Percentiles rank a stretch among this genome's conserved stretches.
phyloP scores from a whole-genome alignment of 805 yeast species.

The Candida odintsovae region DNA sequence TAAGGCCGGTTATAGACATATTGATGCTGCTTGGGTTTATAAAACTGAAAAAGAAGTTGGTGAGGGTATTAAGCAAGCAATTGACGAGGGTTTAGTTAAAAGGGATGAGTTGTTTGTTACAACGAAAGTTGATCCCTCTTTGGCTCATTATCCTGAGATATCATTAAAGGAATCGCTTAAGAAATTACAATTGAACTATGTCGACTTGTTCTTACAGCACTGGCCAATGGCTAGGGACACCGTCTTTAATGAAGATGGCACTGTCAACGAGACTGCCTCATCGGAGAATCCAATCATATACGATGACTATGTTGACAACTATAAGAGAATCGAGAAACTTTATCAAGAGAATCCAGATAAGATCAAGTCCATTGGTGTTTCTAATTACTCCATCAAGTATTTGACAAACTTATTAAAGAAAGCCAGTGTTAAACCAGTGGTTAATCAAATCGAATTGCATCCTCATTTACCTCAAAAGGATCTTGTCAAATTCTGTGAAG shows the following conservation, averaged over 20 bases:
- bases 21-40: constrained; percentile 63
- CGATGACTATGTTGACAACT: constrained; percentile 4
- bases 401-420: constrained; percentile 38
- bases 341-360: constrained; percentile 39
- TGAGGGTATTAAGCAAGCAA: constrained; percentile 35
- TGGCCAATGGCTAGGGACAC: not conserved
- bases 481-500: constrained; percentile 38
- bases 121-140: constrained; percentile 36
- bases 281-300: constrained; percentile 25
- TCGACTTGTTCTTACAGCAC: constrained; percentile 58
- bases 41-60: constrained; percentile 53
- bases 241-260: constrained; percentile 39
- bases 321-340: constrained; percentile 24
- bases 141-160: constrained; percentile 35
- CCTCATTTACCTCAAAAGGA: constrained; percentile 66
- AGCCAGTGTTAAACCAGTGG: constrained; percentile 46
- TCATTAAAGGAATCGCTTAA: constrained; percentile 38
- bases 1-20: constrained; percentile 46
- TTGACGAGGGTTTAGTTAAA: constrained; percentile 25
- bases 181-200: constrained; percentile 42
- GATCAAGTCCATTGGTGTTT: constrained; percentile 61
- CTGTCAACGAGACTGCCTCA: constrained; percentile 27
- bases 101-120: constrained; percentile 50
- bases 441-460: constrained; percentile 67
- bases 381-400: constrained; percentile 52